Base-by-base conservation (phyloP, 2,329 filamentous ascomycete species). In the Hymenoscyphus albidus region DNA sequence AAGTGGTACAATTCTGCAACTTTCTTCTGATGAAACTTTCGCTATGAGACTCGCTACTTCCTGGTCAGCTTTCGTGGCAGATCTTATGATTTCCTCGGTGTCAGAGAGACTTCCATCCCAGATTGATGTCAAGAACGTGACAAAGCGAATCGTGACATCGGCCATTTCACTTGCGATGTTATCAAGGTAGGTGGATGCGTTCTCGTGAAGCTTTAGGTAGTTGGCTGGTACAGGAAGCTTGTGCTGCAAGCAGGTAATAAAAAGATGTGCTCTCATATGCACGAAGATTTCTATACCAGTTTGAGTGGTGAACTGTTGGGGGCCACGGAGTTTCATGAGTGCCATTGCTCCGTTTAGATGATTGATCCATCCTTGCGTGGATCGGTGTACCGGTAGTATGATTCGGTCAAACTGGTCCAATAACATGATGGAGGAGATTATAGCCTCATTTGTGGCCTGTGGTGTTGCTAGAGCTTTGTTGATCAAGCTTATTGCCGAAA, bases 371-470 rank as follows among this genome's bases (percentile, higher is more conserved):
- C 80, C 80, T 59, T 76, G 27, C 12, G 42, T 63, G 5, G 64
- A 61, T 13, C 38, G 40, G 14, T 54, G 27, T 32, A 55, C 57
- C 5, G 62, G 40, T 32, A 80, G 81, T 10, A 80, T 78, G 68
- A 83, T 77, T 73, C 81, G 82, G 70, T 84, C 82, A 67, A 82
- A 84, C 5, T 81, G 80, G 58, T 81, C 79, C 12, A 84, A 76
- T 55, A 84, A 80, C 58, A 84, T 76, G 16, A 84, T 77, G 1
- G 80, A 79, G 7, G 83, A 78, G 78, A 84, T 81, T 1, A 81
- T 84, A 59, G 77, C 80, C 68, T 84, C 82, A 65, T 81, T 80
- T 65, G 79, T 72, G 2, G 79, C 79, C 64, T 81, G 78, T 0
- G 80, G 77, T 60, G 80, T 74, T 48, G 74, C 73, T 13, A 84